phyloP scores from a whole-genome alignment of 257 asterid genomes.

The Solanum neorickii region DNA sequence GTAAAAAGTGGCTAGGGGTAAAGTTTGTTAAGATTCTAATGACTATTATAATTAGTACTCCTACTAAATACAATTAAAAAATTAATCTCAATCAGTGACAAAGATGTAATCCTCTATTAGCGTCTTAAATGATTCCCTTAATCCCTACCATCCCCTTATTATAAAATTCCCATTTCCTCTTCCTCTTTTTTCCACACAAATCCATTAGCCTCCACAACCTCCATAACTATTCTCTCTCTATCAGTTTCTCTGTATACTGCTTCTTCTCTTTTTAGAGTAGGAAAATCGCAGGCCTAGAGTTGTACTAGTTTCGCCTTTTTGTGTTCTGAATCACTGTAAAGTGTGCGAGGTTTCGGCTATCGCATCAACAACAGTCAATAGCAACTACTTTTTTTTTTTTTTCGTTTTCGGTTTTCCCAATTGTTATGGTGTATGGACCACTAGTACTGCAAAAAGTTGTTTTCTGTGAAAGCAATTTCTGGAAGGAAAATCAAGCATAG shows the following conservation, averaged over 20 bases:
- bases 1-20: background rate
- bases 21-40: background rate
- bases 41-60: background rate
- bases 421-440: background rate
- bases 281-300: background rate
- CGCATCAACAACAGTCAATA: background rate
- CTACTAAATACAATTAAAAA: background rate
- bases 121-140: conserved; percentile 37
- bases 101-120: conserved; percentile 52
- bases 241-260: background rate
- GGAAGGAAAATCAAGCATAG: background rate
- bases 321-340: background rate
- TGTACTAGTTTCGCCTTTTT: background rate
- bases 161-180: conserved; percentile 23
- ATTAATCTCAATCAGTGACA: conserved; percentile 36
- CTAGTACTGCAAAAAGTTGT: background rate
- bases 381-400: background rate
- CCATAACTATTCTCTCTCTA: background rate
- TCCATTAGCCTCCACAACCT: background rate
- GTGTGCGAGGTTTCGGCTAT: background rate
- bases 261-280: background rate
- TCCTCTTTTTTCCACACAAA: background rate
- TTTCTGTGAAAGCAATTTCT: background rate
- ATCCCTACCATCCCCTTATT: conserved; percentile 35
- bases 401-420: background rate